These are phyloP conservation scores for Adansonia grandidieri DNA, from an alignment of 441 rosid species.

Conservation along the genomic window DNA sequence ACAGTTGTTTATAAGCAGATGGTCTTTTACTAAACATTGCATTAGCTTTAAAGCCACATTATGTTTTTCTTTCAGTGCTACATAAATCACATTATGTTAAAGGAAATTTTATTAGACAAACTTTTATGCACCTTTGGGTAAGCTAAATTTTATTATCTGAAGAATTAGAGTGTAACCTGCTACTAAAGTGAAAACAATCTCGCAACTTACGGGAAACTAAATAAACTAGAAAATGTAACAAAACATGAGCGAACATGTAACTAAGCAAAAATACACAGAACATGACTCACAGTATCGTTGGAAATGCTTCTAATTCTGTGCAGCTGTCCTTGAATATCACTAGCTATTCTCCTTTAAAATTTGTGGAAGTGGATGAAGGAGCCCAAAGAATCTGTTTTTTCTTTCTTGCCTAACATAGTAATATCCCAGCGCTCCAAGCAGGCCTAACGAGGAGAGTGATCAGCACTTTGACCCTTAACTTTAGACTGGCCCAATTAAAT, in stretches of 20 bases:
- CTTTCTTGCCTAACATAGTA: conserved; percentile 5
- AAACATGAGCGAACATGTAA: neutral
- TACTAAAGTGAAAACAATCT: neutral
- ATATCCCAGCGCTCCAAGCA: neutral
- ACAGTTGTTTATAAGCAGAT: no score
- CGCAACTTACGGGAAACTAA: neutral
- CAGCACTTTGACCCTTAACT: neutral
- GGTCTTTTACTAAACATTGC: neutral
- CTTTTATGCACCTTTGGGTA: neutral
- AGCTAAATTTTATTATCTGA: neutral
- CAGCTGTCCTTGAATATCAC: neutral
- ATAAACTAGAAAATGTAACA: neutral
- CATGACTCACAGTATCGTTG: neutral
- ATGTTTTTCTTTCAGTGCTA: neutral
- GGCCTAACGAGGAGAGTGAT: neutral
- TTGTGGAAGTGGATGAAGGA: neutral
- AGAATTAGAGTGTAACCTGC: neutral
- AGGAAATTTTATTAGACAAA: neutral
- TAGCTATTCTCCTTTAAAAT: neutral
- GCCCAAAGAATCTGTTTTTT: neutral
- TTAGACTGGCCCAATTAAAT: neutral
- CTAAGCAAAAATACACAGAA: neutral
- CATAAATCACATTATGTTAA: neutral
- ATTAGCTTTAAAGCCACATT: neutral
- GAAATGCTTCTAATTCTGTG: conserved; percentile 1